Conservation (phyloP, 371 early-diverging fungal genomes). For the Lichtheimia hyalospora region DNA sequence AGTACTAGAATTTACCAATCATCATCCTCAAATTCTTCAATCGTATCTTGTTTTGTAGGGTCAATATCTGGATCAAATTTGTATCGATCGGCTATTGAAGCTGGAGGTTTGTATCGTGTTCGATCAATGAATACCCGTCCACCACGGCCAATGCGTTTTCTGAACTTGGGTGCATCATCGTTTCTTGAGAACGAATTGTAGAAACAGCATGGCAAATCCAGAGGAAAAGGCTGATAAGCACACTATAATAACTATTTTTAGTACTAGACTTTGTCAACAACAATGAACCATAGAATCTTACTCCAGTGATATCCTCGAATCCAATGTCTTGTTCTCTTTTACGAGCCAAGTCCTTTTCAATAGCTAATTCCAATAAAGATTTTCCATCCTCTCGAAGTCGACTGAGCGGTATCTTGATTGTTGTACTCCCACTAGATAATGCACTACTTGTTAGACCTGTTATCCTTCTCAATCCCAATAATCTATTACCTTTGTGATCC, state of each 20-base stretch:
- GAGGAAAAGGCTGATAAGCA: conserved; percentile 52
- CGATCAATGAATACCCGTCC: conserved; percentile 63
- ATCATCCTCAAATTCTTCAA: no score
- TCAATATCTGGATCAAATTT: conserved; percentile 55
- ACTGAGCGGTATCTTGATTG: conserved; percentile 30
- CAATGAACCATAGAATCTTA: conserved; percentile 31
- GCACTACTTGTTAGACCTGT: not conserved
- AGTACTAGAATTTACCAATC: not conserved
- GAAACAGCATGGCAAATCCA: conserved; percentile 34
- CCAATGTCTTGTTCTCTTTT: conserved; percentile 41
- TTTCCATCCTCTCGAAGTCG: conserved; percentile 21
- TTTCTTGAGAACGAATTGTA: conserved; percentile 21
- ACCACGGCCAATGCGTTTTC: conserved; percentile 61
- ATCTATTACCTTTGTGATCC: conserved; percentile 14
- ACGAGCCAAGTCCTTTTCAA: conserved; percentile 41
- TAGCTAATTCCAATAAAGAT: conserved; percentile 16
- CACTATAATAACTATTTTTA: conserved; percentile 23
- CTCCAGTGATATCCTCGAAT: conserved; percentile 41
- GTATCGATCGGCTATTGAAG: conserved; percentile 19
- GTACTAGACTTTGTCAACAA: not conserved
- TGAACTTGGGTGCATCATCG: conserved; percentile 32
- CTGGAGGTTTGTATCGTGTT: conserved; percentile 7
- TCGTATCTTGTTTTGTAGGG: conserved; percentile 23
- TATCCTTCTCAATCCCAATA: no score
- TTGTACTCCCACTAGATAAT: conserved; percentile 13